Base-by-base conservation (phyloP, 768 basidiomycete genomes). In the Butyriboletus loyo region DNA sequence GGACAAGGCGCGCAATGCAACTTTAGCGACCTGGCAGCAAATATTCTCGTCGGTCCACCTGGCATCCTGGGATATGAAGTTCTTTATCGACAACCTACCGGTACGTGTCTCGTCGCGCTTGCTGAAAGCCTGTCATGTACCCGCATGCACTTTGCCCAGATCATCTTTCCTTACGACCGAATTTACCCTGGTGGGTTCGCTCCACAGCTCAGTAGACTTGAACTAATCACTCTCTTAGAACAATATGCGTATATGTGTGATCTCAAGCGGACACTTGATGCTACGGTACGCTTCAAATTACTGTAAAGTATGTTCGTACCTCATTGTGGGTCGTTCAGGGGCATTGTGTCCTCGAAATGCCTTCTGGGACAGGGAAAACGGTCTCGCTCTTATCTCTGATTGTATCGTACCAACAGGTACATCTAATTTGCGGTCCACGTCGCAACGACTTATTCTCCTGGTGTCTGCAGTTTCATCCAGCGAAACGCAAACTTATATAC, bases 161-260 rank as follows among this genome's bases (percentile, higher is more conserved):
- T 95, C 61, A 78, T 93, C 66, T 93, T 95, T 69, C 92, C 91
- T 72, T 93, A 93, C 67, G 90, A 93, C 77, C 84, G 91, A 66
- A 92, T 98, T 65, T 98, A 97, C 71, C 94, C 94, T 67, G 94
- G 94, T 90, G 58, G 55, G 80, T 66, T 57, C 24, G 17, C 24
- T 55, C 7, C 48, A 13, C 24, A 30, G 36, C 19, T 38, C 22
- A 34, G 31, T 32, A n/a, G 49, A 22, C 34, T 45, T 36, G 39
- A 35, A 45, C 44, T 61, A 31, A 63, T 48, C 35, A 35, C 39
- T 35, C 47, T 25, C 36, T 31, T 64, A 93, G 97, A 98, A 66
- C 97, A 98, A 85, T 98, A 95, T 85, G 86, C 91, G 36, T 99
- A 99, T 68, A 98, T 99, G 94, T 93, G 92, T 72, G 97, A 99